Base-by-base conservation (phyloP, 2,329 filamentous ascomycete species). In the Penicillium sp. region DNA sequence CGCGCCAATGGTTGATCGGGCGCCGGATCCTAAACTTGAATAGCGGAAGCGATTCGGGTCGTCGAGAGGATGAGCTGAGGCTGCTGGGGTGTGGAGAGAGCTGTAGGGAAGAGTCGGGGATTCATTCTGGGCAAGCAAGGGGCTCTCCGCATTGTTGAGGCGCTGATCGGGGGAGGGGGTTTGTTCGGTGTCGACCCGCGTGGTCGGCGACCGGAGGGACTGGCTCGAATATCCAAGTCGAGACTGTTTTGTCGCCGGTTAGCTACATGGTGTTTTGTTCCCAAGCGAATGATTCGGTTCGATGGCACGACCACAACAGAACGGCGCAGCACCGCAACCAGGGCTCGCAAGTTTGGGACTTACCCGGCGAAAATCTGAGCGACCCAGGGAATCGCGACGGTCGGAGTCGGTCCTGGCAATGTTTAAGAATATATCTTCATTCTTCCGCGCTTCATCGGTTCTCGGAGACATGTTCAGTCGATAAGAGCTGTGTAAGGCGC, bases 341-440 rank as follows among this genome's bases (percentile, higher is more conserved):
- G 6, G 4, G 24, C 27, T 10, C 34, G 23, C 17, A 12, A 15
- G 21, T 21, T 4, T 15, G 29, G 43, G 20, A 66, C 70, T 73
- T 59, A 74, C 71, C 49, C 71, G 62, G 61, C 70, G 66, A 30
- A 72, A 66, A 48, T 74, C 72, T n/a, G 70, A 68, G 39, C 67
- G 70, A 30, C 66, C 63, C 20, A 71, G 39, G 15, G 72, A 73
- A 44, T 71, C 67, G 42, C 70, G 71, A 52, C 69, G 70, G 33
- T 49, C 61, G 6, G 70, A 71, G 46, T 74, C 74, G 4, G 71
- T 67, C 55, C 71, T 70, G 9, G 75, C 75, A 51, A 78, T 77
- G 53, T 78, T 77, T 47, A 78, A 58, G 54, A 78, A 78, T 23
- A 78, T 59, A 63, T 78, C 75, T 46, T 77, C 75, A 52, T 70